Conservation (phyloP, 768 basidiomycete species). For the Crassisporium funariophilum region DNA sequence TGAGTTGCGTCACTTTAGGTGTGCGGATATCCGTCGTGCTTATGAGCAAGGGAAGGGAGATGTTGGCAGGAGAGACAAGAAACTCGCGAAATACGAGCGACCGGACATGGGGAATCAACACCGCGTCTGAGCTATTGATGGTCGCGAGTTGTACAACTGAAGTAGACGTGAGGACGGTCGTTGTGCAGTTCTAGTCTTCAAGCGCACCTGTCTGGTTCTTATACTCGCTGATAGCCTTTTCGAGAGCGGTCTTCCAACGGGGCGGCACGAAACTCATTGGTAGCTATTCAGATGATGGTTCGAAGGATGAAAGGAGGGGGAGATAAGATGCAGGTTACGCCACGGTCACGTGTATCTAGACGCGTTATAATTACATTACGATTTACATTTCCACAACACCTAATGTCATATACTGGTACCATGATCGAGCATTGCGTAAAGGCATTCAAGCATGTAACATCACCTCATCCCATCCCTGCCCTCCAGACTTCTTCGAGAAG, state of each 20-base stretch:
- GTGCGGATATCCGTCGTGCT: slow-evolving; percentile 73
- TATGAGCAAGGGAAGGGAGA: slow-evolving; percentile 61
- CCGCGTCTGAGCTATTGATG: slow-evolving; percentile 46
- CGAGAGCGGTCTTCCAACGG: background rate
- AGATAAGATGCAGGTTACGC: no score
- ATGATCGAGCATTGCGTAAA: no score
- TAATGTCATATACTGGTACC: no score
- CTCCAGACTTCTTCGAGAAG: no score
- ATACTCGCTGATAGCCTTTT: background rate
- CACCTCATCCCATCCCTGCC: no score
- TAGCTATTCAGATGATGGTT: no score
- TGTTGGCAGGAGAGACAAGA: slow-evolving; percentile 42
- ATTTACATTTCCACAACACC: no score
- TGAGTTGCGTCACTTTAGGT: slow-evolving; percentile 65
- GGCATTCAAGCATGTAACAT: no score
- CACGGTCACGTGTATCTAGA: no score
- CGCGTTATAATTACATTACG: no score
- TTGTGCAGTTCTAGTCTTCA: background rate
- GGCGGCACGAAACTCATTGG: no score
- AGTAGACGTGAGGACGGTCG: background rate
- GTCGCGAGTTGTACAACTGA: slow-evolving; percentile 67
- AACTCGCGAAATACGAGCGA: slow-evolving; percentile 64
- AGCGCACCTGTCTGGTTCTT: background rate
- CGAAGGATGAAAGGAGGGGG: no score
- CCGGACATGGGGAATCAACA: slow-evolving; percentile 59